These are phyloP conservation scores for Xylariaceae sp. DNA, from an alignment of 2,329 filamentous ascomycete species.

Conservation along the genomic window DNA sequence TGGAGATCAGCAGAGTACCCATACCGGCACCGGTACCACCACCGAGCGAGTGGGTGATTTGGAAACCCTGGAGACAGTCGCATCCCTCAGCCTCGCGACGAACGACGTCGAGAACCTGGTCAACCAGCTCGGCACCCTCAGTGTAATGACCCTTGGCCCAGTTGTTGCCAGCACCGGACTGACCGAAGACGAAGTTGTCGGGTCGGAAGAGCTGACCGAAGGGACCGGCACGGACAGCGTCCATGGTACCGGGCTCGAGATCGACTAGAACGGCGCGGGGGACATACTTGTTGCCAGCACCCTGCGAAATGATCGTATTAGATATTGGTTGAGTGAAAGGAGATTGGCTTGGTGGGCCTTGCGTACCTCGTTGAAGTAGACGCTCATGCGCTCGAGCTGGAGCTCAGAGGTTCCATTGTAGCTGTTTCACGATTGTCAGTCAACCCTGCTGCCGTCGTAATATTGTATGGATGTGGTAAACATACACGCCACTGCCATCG, in stretches of 20 bases:
- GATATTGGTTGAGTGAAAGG: background rate
- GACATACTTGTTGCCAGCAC: slow-evolving; percentile 98
- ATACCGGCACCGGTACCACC: slow-evolving; percentile 99
- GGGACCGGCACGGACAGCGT: slow-evolving; percentile 95
- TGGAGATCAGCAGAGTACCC: slow-evolving; percentile 99
- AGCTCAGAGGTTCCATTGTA: slow-evolving; percentile 99
- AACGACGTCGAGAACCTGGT: slow-evolving; percentile 97
- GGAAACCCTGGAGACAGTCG: slow-evolving; percentile 99
- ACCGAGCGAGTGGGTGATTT: slow-evolving; percentile 99
- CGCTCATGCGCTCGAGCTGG: slow-evolving; percentile 99
- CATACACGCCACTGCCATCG: slow-evolving; percentile 94
- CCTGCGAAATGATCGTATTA: slow-evolving; percentile 60
- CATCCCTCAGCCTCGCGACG: slow-evolving; percentile 98
- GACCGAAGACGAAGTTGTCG: slow-evolving; percentile 99
- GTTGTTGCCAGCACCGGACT: slow-evolving; percentile 99
- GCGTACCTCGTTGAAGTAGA: slow-evolving; percentile 88
- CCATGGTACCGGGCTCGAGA: slow-evolving; percentile 99
- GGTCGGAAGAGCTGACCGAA: slow-evolving; percentile 99
- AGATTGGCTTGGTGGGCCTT: background rate
- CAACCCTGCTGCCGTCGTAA: background rate
- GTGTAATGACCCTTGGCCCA: slow-evolving; percentile 99
- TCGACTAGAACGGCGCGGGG: slow-evolving; percentile 99
- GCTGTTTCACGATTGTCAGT: slow-evolving; percentile 55
- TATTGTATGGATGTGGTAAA: background rate
- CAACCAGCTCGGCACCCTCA: slow-evolving; percentile 98